Evolutionary conservation across 805 yeast species (phyloP).

Genomic region (Priceomyces castillae): DNA sequence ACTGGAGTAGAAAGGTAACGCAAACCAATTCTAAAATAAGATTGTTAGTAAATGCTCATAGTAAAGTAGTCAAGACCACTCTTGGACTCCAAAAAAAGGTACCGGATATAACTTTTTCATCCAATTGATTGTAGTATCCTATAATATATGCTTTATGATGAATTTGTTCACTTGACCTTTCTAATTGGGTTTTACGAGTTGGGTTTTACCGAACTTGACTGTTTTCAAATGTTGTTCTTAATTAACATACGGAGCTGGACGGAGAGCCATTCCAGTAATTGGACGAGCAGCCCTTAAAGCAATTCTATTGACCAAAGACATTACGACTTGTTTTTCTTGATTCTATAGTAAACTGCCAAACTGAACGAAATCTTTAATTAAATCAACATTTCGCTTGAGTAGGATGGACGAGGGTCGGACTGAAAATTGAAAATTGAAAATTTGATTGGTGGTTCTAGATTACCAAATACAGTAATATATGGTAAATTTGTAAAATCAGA

Average conservation of each 20-base stretch:
- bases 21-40: slow-evolving; percentile 47
- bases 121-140: too few relatives aligned
- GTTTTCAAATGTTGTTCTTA: not conserved
- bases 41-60: slow-evolving; percentile 27
- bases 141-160: too few relatives aligned
- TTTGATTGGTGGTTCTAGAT: slow-evolving; percentile 34
- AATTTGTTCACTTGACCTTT: too few relatives aligned
- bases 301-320: slow-evolving; percentile 45
- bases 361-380: not conserved
- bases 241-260: slow-evolving; percentile 43
- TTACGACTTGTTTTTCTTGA: slow-evolving; percentile 12
- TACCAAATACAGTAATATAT: slow-evolving; percentile 24
- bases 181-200: not conserved
- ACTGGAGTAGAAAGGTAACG: slow-evolving; percentile 67
- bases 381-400: slow-evolving; percentile 4
- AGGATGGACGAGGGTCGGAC: slow-evolving; percentile 18
- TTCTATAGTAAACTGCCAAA: not conserved
- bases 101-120: too few relatives aligned
- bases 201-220: not conserved
- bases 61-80: too few relatives aligned
- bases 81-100: too few relatives aligned
- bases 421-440: slow-evolving; percentile 17
- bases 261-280: slow-evolving; percentile 36
- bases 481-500: not conserved
- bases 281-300: slow-evolving; percentile 44